Evolutionary conservation across 164 flowering plant genomes (phyloP).

Genomic region (Buxus sempervirens): DNA sequence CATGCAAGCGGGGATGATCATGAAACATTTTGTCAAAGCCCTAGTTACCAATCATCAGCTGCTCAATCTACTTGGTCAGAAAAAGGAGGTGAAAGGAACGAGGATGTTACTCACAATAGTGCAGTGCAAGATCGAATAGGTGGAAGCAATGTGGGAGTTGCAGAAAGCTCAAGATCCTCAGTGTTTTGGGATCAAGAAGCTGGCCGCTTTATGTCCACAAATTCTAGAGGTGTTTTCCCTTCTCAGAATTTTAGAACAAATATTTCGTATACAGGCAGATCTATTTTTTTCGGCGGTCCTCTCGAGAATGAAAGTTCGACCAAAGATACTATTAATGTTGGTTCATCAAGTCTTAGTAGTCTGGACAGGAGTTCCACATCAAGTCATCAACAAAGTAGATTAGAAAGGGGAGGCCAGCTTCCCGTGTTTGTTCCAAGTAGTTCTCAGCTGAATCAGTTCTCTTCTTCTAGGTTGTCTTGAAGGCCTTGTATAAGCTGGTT

Average conservation of each 20-base stretch:
- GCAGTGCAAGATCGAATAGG: conserved; percentile 20
- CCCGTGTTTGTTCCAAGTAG: conserved; percentile 88
- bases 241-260: conserved; percentile 47
- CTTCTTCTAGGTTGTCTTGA: conserved; percentile 40
- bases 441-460: conserved; percentile 34
- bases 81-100: conserved; percentile 33
- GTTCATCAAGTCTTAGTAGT: conserved; percentile 14
- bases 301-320: conserved; percentile 44
- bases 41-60: conserved; percentile 63
- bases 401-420: conserved; percentile 75
- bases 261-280: conserved; percentile 72
- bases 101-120: conserved; percentile 21
- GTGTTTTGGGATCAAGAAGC: conserved; percentile 87
- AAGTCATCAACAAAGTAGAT: conserved; percentile 51
- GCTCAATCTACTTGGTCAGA: conserved; percentile 58
- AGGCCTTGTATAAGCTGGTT: background rate
- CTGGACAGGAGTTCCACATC: conserved; percentile 35
- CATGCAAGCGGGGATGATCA: conserved; percentile 69
- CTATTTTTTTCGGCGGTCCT: conserved; percentile 91
- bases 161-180: conserved; percentile 41
- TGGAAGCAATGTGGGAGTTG: conserved; percentile 24
- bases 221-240: conserved; percentile 34
- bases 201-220: conserved; percentile 72
- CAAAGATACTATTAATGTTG: conserved; percentile 34
- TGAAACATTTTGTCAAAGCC: conserved; percentile 50